phyloP scores from a whole-genome alignment of 108 stramenopile species.

The Pelagomonas calceolata region DNA sequence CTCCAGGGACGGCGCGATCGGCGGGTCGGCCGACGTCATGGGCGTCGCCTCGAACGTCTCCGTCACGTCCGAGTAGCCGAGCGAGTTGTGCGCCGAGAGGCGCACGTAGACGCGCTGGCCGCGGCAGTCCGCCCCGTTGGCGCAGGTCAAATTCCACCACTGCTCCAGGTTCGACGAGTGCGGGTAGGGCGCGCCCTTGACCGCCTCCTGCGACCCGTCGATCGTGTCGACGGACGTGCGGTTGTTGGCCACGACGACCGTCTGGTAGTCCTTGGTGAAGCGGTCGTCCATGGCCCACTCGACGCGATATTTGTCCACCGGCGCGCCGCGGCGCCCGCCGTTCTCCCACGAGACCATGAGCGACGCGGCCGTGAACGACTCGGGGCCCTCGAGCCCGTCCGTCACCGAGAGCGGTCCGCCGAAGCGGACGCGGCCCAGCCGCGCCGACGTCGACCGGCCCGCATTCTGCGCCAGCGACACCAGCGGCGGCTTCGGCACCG shows the following conservation, averaged over 20 bases:
- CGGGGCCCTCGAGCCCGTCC: not conserved
- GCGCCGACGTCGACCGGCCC: no score
- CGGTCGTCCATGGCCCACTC: conserved; percentile 48
- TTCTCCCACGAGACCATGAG: conserved; percentile 41
- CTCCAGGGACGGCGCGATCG: not conserved
- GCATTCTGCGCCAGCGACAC: not conserved
- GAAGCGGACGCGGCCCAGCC: no score
- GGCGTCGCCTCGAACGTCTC: not conserved
- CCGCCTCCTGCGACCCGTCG: no score
- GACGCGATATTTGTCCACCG: conserved; percentile 49
- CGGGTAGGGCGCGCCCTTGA: no score
- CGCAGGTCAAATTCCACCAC: conserved; percentile 9
- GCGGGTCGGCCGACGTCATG: not conserved
- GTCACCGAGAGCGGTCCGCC: no score
- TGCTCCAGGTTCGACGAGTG: conserved; percentile 23
- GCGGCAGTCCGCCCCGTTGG: conserved; percentile 10
- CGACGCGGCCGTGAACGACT: conserved; percentile 32
- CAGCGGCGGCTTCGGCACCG: not conserved
- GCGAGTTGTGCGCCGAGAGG: conserved; percentile 56
- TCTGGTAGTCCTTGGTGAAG: not conserved
- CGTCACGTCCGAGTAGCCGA: conserved; percentile 26
- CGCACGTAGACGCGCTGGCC: conserved; percentile 41
- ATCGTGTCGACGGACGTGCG: not conserved
- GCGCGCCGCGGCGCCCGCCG: conserved; percentile 37
- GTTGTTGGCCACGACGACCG: not conserved